phyloP scores from a whole-genome alignment of 306 rosid genomes.

The Quillaja saponaria region DNA sequence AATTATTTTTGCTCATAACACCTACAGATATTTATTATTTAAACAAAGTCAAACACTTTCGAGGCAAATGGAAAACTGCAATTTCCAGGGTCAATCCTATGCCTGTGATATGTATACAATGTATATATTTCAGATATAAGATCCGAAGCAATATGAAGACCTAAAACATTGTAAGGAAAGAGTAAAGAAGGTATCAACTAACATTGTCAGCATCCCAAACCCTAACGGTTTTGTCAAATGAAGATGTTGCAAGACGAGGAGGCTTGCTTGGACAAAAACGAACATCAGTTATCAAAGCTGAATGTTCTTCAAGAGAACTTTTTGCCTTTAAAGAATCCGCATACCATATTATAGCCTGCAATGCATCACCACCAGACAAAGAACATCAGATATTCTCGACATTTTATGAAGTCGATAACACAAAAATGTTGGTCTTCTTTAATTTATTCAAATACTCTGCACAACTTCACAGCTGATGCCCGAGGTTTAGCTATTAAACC shows the following conservation, averaged over 20 bases:
- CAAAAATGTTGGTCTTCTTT: background rate
- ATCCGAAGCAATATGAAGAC: background rate
- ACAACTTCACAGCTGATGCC: slow-evolving; percentile 23
- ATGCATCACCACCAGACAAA: slow-evolving; percentile 15
- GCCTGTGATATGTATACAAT: slow-evolving; percentile 10
- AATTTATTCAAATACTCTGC: slow-evolving; percentile 17
- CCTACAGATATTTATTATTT: background rate
- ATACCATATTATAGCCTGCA: slow-evolving; percentile 91
- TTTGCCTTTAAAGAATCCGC: slow-evolving; percentile 75
- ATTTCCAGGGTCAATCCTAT: background rate
- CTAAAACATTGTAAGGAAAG: too few relatives aligned
- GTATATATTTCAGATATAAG: slow-evolving; percentile 6
- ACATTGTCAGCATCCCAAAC: slow-evolving; percentile 99
- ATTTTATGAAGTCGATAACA: slow-evolving; percentile 6
- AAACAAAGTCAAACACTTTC: too few relatives aligned
- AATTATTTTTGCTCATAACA: slow-evolving; percentile 10
- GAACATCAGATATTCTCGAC: slow-evolving; percentile 19
- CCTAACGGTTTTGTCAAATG: slow-evolving; percentile 93
- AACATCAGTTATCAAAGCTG: slow-evolving; percentile 82
- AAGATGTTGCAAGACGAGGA: slow-evolving; percentile 93
- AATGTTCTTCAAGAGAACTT: slow-evolving; percentile 81
- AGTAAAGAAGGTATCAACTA: slow-evolving; percentile 37
- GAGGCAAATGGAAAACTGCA: too few relatives aligned
- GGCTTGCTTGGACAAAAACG: slow-evolving; percentile 92
- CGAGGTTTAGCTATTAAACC: slow-evolving; percentile 3